A percentile compares a stretch with the other conserved stretches of the same genome.
phyloP scores from a whole-genome alignment of 176 grass and related monocot genomes.

The Avena atlantica region DNA sequence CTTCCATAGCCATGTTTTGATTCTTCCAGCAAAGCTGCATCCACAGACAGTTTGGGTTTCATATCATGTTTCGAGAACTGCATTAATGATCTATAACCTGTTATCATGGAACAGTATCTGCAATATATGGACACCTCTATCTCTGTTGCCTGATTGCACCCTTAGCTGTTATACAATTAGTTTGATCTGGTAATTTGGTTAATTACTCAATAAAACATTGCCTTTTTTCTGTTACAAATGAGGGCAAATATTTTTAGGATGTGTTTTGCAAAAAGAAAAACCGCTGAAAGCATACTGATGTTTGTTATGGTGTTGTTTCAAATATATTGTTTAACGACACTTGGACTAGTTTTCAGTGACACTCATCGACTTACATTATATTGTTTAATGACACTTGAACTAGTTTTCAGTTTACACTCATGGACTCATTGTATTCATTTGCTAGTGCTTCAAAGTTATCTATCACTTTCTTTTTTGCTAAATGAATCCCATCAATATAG shows the following conservation, averaged over 20 bases:
- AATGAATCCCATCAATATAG: conserved; percentile 50
- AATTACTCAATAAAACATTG: background rate
- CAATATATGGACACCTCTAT: background rate
- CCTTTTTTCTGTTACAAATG: background rate
- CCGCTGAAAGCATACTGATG: background rate
- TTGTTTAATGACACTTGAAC: background rate
- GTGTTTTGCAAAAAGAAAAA: background rate
- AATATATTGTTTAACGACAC: conserved; percentile 11
- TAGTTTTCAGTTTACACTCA: conserved; percentile 23
- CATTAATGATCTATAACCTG: background rate
- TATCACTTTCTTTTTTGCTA: background rate
- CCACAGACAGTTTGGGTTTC: conserved; percentile 2
- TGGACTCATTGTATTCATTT: background rate
- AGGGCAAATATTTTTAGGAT: background rate
- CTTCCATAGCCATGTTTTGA: background rate
- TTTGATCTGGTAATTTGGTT: background rate
- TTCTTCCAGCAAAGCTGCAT: background rate
- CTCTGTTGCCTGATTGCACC: background rate
- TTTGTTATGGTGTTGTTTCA: conserved; percentile 9
- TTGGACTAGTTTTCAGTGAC: conserved; percentile 13
- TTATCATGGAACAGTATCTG: background rate
- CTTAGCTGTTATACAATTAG: conserved; percentile 10
- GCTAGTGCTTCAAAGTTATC: conserved; percentile 17
- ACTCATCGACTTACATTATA: conserved; percentile 5
- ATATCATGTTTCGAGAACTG: background rate